phyloP scores from a whole-genome alignment of 257 asterid genomes.

The Jacaranda copaia region DNA sequence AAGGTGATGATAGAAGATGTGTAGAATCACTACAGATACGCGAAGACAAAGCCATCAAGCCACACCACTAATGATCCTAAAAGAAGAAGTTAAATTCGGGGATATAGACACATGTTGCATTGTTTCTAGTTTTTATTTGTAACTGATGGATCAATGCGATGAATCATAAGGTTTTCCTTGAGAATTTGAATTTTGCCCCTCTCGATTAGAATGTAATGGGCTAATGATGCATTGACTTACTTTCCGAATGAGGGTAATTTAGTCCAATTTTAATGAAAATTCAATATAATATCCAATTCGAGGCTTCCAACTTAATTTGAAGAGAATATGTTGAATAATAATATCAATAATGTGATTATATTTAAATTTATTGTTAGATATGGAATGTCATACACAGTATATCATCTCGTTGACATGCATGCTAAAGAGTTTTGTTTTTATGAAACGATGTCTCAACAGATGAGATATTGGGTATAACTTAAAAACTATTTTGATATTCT shows the following conservation, averaged over 20 bases:
- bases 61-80: constrained; percentile 34
- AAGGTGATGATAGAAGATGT: constrained; percentile 17
- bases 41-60: constrained; percentile 40
- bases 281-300: no score
- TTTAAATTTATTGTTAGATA: no score
- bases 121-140: background rate
- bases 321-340: no score
- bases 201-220: background rate
- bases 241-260: background rate
- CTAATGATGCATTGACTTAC: background rate
- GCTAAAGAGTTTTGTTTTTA: no score
- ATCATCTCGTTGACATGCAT: no score
- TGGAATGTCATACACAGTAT: no score
- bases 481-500: no score
- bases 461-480: no score
- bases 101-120: constrained; percentile 8
- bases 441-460: no score
- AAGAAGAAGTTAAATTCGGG: constrained; percentile 34
- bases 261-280: background rate
- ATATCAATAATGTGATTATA: no score
- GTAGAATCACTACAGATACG: constrained; percentile 19
- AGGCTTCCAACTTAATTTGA: no score
- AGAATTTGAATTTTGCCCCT: background rate
- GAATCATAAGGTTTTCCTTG: background rate
- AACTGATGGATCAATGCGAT: background rate